A percentile compares a stretch with the other conserved stretches of the same genome.
Evolutionary conservation across 371 early-diverging fungal genomes (phyloP).

Genomic region (Phascolomyces articulosus): DNA sequence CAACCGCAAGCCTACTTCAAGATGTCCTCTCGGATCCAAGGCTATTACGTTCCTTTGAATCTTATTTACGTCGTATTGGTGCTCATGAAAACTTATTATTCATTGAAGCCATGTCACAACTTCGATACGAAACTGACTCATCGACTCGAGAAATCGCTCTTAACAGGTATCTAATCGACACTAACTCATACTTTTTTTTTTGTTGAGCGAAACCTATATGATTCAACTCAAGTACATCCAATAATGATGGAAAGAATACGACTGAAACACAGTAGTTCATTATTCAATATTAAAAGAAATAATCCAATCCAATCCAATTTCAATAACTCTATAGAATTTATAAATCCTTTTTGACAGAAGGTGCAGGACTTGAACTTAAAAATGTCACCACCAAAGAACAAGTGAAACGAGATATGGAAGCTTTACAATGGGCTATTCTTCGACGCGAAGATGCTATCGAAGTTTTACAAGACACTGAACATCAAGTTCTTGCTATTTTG

Average conservation of each 20-base stretch:
- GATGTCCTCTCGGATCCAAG: slow-evolving; percentile 34
- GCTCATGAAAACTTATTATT: slow-evolving; percentile 45
- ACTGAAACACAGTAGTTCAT: too few relatives aligned
- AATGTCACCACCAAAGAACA: slow-evolving; percentile 24
- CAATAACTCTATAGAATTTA: slow-evolving; percentile 30
- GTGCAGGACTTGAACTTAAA: slow-evolving; percentile 32
- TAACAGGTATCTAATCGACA: slow-evolving; percentile 26
- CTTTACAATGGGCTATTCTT: slow-evolving; percentile 35
- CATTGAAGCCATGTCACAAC: slow-evolving; percentile 45
- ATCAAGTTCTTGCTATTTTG: slow-evolving; percentile 32
- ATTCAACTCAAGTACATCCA: too few relatives aligned
- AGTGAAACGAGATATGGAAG: slow-evolving; percentile 23
- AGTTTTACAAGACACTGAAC: slow-evolving; percentile 35
- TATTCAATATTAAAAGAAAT: too few relatives aligned
- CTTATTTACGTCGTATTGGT: slow-evolving; percentile 22
- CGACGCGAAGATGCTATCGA: slow-evolving; percentile 22
- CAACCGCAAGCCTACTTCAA: slow-evolving; percentile 11
- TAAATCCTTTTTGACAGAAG: slow-evolving; percentile 35
- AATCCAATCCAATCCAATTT: too few relatives aligned
- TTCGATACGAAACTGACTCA: slow-evolving; percentile 29
- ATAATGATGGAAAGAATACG: too few relatives aligned
- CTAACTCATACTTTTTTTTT: too few relatives aligned
- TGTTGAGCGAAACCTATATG: too few relatives aligned
- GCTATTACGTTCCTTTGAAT: slow-evolving; percentile 33
- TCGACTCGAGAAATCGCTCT: slow-evolving; percentile 25